These are phyloP conservation scores for Penicillium fuscoglaucum DNA, from an alignment of 2,329 filamentous ascomycete species.

Conservation along the genomic window DNA sequence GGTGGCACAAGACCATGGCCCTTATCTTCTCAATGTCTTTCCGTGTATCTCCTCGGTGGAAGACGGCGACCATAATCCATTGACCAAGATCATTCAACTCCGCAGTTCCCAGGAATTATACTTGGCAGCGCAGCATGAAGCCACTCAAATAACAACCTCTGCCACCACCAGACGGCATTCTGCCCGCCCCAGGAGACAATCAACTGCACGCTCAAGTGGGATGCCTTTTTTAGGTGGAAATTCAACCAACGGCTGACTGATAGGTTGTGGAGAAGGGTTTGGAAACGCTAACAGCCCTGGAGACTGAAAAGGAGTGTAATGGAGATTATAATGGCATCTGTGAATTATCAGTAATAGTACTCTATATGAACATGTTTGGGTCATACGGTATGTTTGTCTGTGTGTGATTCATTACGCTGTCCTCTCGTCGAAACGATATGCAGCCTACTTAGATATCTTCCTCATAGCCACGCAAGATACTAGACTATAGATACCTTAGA, in stretches of 20 bases:
- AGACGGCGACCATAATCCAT: conserved; percentile 6
- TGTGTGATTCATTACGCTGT: no score
- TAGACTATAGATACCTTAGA: conserved; percentile 3
- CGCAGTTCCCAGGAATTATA: conserved; percentile 10
- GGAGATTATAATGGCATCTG: background rate
- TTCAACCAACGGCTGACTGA: background rate
- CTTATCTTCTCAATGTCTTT: conserved; percentile 15
- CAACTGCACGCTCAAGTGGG: conserved; percentile 8
- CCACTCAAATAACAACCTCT: conserved; percentile 6
- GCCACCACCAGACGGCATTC: background rate
- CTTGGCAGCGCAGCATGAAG: conserved; percentile 11
- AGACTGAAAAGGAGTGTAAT: background rate
- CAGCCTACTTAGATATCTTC: no score
- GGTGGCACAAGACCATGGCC: conserved; percentile 4
- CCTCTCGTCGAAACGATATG: no score
- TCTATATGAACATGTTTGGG: background rate
- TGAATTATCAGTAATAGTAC: background rate
- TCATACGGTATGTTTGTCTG: background rate
- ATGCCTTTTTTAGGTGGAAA: conserved; percentile 15
- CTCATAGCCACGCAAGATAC: background rate
- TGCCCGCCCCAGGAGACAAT: conserved; percentile 9
- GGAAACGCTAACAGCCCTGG: background rate
- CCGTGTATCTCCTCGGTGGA: conserved; percentile 11
- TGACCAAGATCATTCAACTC: conserved; percentile 14
- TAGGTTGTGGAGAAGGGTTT: background rate